A percentile compares a stretch with the other conserved stretches of the same genome.
Evolutionary conservation across 2,329 filamentous ascomycete genomes (phyloP).

Genomic region (Huntiella decipiens): DNA sequence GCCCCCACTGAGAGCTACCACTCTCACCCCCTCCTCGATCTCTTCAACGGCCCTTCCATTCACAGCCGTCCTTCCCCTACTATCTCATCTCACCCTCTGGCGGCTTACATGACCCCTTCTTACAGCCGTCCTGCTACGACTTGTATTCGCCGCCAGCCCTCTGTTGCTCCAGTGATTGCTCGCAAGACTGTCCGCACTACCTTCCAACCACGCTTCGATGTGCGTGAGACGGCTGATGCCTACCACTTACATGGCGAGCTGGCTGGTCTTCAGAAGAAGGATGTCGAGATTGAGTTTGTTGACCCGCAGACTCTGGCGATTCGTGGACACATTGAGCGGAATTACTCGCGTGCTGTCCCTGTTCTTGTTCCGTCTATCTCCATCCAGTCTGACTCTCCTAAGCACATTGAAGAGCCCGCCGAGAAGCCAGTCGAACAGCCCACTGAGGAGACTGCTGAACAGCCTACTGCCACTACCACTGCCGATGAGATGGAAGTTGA

Average conservation of each 20-base stretch:
- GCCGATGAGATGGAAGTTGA: constrained; percentile 38
- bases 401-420: constrained; percentile 16
- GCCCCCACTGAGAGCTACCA: constrained; percentile 31
- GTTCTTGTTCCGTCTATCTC: constrained; percentile 19
- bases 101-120: background rate
- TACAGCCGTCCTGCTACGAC: background rate
- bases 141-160: background rate
- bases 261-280: constrained; percentile 53
- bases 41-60: constrained; percentile 35
- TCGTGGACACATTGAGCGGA: constrained; percentile 48
- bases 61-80: constrained; percentile 19
- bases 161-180: constrained; percentile 12
- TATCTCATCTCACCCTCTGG: constrained; percentile 1
- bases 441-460: constrained; percentile 23
- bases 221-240: constrained; percentile 46
- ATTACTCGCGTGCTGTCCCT: constrained; percentile 25
- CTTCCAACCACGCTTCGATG: constrained; percentile 63
- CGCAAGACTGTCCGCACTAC: constrained; percentile 20
- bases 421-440: background rate
- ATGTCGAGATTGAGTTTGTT: constrained; percentile 61
- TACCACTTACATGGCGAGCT: constrained; percentile 72
- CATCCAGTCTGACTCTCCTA: constrained; percentile 20
- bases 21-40: constrained; percentile 37
- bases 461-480: background rate
- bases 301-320: constrained; percentile 56